Conservation (phyloP, 768 basidiomycete species). For the Rhodosporidiobolus sp. region DNA sequence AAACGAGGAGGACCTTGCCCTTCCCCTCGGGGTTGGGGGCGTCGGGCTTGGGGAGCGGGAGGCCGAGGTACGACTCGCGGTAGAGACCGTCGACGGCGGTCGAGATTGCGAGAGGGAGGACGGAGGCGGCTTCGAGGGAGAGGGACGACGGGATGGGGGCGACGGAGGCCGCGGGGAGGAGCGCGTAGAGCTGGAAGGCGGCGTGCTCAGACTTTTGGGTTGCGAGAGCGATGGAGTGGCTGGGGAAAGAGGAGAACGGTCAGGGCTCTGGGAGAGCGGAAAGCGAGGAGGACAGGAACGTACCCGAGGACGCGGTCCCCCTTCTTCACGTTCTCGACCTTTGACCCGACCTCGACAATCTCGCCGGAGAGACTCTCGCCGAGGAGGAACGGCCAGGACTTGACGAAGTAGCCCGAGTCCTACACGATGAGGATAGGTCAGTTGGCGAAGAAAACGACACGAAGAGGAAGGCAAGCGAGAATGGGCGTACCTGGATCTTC, state of each 20-base stretch:
- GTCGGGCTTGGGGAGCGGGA: constrained; percentile 20
- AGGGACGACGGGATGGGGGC: constrained; percentile 55
- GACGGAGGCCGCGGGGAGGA: constrained; percentile 51
- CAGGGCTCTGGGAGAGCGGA: neutral
- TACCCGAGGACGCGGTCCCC: constrained; percentile 55
- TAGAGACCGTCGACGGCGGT: constrained; percentile 59
- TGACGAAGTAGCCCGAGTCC: constrained; percentile 51
- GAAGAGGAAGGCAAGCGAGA: neutral
- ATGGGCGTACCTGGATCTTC: constrained; percentile 45
- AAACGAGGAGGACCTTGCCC: constrained; percentile 36
- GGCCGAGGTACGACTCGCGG: constrained; percentile 36
- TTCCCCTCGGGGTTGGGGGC: constrained; percentile 4
- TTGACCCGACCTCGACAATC: constrained; percentile 57
- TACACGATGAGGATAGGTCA: constrained; percentile 41
- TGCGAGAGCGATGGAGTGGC: constrained; percentile 13
- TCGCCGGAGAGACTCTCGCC: constrained; percentile 53
- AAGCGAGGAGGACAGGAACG: neutral
- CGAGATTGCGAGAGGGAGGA: constrained; percentile 56
- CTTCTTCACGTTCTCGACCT: constrained; percentile 55
- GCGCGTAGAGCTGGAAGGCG: constrained; percentile 53
- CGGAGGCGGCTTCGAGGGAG: constrained; percentile 56
- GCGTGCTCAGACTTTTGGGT: constrained; percentile 10
- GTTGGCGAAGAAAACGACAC: too few relatives aligned
- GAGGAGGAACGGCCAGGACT: constrained; percentile 36
- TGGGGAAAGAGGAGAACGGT: neutral